A percentile compares a stretch with the other conserved stretches of the same genome.
phyloP scores from a whole-genome alignment of 2,329 filamentous ascomycete genomes.

The Cladosporium sp. region DNA sequence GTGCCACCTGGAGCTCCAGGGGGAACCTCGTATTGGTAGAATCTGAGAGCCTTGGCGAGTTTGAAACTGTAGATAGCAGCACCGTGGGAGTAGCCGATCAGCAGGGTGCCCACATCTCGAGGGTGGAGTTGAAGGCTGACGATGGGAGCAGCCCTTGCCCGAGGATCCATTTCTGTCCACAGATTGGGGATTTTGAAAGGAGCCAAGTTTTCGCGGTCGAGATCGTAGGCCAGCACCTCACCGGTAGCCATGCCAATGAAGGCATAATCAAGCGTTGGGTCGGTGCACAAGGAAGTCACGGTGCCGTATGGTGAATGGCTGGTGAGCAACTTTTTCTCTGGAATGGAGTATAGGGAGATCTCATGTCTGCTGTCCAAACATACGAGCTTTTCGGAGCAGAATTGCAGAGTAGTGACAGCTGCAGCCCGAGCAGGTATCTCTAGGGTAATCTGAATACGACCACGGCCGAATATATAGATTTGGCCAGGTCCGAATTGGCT shows the following conservation, averaged over 20 bases:
- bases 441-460: constrained; percentile 71
- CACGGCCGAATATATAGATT: constrained; percentile 83
- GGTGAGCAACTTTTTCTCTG: constrained; percentile 60
- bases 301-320: constrained; percentile 72
- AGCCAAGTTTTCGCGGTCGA: constrained; percentile 73
- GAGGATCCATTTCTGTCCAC: constrained; percentile 70
- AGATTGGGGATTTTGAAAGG: constrained; percentile 81
- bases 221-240: constrained; percentile 86
- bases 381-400: constrained; percentile 79
- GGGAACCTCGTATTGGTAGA: constrained; percentile 77
- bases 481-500: constrained; percentile 79
- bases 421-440: constrained; percentile 61
- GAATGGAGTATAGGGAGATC: constrained; percentile 75
- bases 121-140: constrained; percentile 82
- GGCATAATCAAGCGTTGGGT: constrained; percentile 90
- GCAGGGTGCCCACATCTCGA: constrained; percentile 81
- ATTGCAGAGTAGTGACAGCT: constrained; percentile 73
- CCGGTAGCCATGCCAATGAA: constrained; percentile 65
- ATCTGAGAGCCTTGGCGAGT: constrained; percentile 71
- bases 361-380: constrained; percentile 84
- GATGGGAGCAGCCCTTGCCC: constrained; percentile 59
- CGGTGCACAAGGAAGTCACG: constrained; percentile 69
- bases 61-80: constrained; percentile 93
- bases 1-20: constrained; percentile 76
- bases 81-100: constrained; percentile 87